A percentile compares a stretch with the other conserved stretches of the same genome.
These are phyloP conservation scores for Linnemannia zychae DNA, from an alignment of 192 early-diverging fungal species.

Conservation along the genomic window DNA sequence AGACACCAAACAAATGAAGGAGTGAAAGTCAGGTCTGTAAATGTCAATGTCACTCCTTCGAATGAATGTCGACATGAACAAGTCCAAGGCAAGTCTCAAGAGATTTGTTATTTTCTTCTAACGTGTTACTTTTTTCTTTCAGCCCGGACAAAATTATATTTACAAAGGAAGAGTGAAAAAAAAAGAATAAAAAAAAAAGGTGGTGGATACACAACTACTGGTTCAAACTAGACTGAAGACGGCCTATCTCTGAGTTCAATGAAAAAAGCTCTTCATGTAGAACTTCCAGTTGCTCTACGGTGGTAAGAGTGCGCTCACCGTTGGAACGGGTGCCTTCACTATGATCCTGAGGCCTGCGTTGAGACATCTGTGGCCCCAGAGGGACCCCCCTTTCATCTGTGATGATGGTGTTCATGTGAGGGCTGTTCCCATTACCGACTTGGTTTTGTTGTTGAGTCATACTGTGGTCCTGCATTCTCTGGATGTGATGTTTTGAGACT, in stretches of 20 bases:
- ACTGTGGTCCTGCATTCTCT: too few relatives aligned
- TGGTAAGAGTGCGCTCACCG: neutral
- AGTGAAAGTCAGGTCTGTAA: too few relatives aligned
- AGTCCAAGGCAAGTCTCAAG: too few relatives aligned
- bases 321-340: neutral
- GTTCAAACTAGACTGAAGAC: neutral
- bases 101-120: too few relatives aligned
- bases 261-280: neutral
- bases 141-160: neutral
- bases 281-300: neutral
- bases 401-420: neutral
- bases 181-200: neutral
- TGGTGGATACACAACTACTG: neutral
- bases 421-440: neutral
- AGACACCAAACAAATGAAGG: too few relatives aligned
- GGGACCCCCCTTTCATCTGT: neutral
- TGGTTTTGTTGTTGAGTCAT: neutral
- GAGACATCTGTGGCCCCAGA: neutral
- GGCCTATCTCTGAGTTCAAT: neutral
- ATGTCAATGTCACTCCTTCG: too few relatives aligned
- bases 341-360: neutral
- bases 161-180: neutral
- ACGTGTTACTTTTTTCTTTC: neutral
- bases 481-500: too few relatives aligned
- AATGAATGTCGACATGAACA: too few relatives aligned